Percentiles rank a stretch among this genome's conserved stretches.
Conservation (phyloP, 805 yeast species). For the Cyberlindnera maritima region DNA sequence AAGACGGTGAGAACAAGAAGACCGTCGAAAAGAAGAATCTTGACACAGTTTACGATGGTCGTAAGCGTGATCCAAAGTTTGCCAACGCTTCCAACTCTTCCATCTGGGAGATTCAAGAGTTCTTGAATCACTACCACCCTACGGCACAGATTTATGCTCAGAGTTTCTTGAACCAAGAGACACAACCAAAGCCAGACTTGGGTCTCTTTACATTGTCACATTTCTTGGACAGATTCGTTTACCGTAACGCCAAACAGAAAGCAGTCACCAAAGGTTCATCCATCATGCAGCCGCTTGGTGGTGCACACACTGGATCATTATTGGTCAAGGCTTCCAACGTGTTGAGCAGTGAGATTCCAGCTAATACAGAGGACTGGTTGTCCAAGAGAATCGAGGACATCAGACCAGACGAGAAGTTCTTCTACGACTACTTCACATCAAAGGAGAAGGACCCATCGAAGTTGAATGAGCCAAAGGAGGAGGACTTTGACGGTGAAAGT, state of each 20-base stretch:
- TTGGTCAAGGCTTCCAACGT: conserved; percentile 62
- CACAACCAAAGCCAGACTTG: conserved; percentile 75
- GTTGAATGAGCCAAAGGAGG: conserved; percentile 30
- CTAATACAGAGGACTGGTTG: conserved; percentile 83
- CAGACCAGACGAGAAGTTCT: conserved; percentile 85
- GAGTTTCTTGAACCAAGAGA: conserved; percentile 46
- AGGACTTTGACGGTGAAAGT: conserved; percentile 39
- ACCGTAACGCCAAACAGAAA: conserved; percentile 85
- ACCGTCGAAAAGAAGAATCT: conserved; percentile 1
- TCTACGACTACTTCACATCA: conserved; percentile 76
- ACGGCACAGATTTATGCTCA: conserved; percentile 80
- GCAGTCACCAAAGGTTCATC: conserved; percentile 77
- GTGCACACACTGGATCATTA: conserved; percentile 68
- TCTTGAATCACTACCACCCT: conserved; percentile 86
- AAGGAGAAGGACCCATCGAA: conserved; percentile 44
- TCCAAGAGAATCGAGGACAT: conserved; percentile 58
- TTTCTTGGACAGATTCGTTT: conserved; percentile 93
- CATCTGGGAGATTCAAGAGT: conserved; percentile 80
- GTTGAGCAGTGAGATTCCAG: conserved; percentile 54
- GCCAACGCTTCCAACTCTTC: conserved; percentile 83
- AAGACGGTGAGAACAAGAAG: conserved; percentile 25
- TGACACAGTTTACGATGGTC: conserved; percentile 61
- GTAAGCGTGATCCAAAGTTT: conserved; percentile 87
- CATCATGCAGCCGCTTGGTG: conserved; percentile 97
- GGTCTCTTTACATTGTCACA: conserved; percentile 85